These are phyloP conservation scores for Ceratobasidium sp. DNA, from an alignment of 1,284 basidiomycete genomes.

Conservation along the genomic window DNA sequence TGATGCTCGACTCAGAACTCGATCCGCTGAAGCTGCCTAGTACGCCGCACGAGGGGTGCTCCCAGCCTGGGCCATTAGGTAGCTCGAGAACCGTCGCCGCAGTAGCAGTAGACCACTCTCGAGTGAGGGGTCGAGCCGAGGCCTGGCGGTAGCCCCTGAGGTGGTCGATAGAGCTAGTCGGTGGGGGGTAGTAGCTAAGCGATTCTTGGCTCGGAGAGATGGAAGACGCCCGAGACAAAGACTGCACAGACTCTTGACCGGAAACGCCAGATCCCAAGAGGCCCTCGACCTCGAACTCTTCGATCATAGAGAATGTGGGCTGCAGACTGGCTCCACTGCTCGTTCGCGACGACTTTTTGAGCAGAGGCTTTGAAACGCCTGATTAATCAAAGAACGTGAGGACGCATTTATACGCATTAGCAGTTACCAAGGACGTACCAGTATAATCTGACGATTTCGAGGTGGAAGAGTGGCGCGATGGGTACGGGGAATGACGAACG, in stretches of 20 bases:
- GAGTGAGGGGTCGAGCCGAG: neutral
- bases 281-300: conserved; percentile 35
- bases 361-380: conserved; percentile 14
- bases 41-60: conserved; percentile 27
- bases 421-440: neutral
- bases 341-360: conserved; percentile 2
- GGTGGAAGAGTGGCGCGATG: conserved; percentile 7
- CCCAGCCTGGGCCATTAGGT: conserved; percentile 16
- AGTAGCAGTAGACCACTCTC: conserved; percentile 23
- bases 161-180: conserved; percentile 2
- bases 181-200: neutral
- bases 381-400: neutral
- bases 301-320: conserved; percentile 40
- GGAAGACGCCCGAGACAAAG: neutral
- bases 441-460: neutral
- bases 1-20: conserved; percentile 10
- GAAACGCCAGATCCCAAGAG: conserved; percentile 10
- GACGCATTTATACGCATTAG: neutral
- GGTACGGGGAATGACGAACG: conserved; percentile 34
- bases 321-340: conserved; percentile 18
- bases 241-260: conserved; percentile 7
- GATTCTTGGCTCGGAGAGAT: neutral
- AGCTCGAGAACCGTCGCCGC: conserved; percentile 34
- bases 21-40: neutral
- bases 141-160: neutral